A percentile compares a stretch with the other conserved stretches of the same genome.
phyloP scores from a whole-genome alignment of 1,139 yeast genomes.

The Scheffersomyces titani region DNA sequence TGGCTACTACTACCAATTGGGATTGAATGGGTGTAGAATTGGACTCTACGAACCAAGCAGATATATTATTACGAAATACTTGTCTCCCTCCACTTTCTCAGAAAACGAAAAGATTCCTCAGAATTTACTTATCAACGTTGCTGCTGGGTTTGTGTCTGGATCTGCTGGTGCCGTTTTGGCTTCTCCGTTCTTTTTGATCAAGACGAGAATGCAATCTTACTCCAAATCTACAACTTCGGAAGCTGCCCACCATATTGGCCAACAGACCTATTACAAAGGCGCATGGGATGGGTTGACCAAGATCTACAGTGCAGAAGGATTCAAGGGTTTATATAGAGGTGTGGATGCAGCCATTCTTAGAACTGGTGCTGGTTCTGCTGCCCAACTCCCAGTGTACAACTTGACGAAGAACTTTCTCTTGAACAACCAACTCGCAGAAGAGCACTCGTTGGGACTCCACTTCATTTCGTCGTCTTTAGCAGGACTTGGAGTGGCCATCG shows the following conservation, averaged over 20 bases:
- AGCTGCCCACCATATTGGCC: conserved; percentile 63
- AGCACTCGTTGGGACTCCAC: conserved; percentile 72
- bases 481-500: conserved; percentile 91
- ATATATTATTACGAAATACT: conserved; percentile 51
- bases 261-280: conserved; percentile 82
- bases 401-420: conserved; percentile 64
- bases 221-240: conserved; percentile 42
- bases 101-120: conserved; percentile 56
- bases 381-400: conserved; percentile 91
- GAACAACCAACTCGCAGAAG: conserved; percentile 45
- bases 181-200: conserved; percentile 87
- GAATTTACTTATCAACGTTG: conserved; percentile 65
- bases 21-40: conserved; percentile 88
- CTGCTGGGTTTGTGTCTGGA: conserved; percentile 84
- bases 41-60: conserved; percentile 93
- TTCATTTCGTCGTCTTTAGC: conserved; percentile 74
- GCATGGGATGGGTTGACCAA: conserved; percentile 67
- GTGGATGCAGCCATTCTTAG: conserved; percentile 92
- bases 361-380: conserved; percentile 95
- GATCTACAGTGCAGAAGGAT: conserved; percentile 68
- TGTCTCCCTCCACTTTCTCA: conserved; percentile 50
- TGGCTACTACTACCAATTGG: conserved; percentile 86
- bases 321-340: conserved; percentile 82
- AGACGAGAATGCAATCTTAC: conserved; percentile 95
- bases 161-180: conserved; percentile 87